Conservation (phyloP, 345 rosid genomes). For the Dipteronia dyeriana region DNA sequence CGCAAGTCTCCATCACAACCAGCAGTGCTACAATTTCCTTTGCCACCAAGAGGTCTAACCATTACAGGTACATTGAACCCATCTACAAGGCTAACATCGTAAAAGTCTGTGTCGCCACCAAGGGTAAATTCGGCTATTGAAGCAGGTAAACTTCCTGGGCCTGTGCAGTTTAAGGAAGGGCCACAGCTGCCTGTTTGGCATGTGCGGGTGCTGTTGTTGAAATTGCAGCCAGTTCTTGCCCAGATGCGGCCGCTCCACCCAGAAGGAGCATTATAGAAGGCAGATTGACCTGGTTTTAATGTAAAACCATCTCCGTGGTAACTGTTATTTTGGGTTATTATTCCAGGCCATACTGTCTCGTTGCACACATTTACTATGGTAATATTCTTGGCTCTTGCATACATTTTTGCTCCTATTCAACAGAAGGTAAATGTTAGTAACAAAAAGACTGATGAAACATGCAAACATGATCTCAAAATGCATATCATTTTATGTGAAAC, state of each 20-base stretch:
- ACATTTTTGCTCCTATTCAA: constrained; percentile 17
- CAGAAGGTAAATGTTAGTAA: neutral
- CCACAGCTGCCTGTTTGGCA: constrained; percentile 66
- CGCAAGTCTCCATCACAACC: constrained; percentile 63
- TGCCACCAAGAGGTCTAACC: constrained; percentile 40
- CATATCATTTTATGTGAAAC: neutral
- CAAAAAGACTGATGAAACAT: neutral
- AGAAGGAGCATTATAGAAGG: constrained; percentile 30
- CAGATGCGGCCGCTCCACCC: constrained; percentile 67
- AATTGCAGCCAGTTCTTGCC: constrained; percentile 61
- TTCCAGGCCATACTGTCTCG: constrained; percentile 70
- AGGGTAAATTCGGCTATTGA: constrained; percentile 62
- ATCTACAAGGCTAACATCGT: constrained; percentile 67
- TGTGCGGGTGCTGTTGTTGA: constrained; percentile 36
- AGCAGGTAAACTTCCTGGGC: constrained; percentile 48
- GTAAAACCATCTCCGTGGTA: constrained; percentile 35
- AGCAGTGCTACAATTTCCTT: constrained; percentile 50
- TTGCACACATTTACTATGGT: constrained; percentile 56
- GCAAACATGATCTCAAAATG: neutral
- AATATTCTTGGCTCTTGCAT: constrained; percentile 38
- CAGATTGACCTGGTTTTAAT: constrained; percentile 45
- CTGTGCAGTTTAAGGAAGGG: constrained; percentile 44
- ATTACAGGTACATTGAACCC: constrained; percentile 59
- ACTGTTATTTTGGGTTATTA: constrained; percentile 28
- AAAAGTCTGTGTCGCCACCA: constrained; percentile 38